phyloP scores from a whole-genome alignment of 352 stramenopile species.

The Elongisporangium senticosum region DNA sequence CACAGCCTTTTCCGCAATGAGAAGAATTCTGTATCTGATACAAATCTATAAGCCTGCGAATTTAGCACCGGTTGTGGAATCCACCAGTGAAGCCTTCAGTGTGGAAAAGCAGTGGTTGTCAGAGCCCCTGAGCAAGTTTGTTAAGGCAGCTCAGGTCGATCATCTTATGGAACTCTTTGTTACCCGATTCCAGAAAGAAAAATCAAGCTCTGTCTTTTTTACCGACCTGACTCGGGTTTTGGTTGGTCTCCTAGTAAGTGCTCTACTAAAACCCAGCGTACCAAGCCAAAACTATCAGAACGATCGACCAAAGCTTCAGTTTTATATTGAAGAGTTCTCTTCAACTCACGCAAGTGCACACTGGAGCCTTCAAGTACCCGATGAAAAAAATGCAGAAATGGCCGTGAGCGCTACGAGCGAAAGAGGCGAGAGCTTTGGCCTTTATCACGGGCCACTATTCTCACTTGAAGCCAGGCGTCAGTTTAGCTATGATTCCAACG shows the following conservation, averaged over 20 bases:
- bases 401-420: neutral
- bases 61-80: neutral
- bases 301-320: neutral
- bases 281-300: neutral
- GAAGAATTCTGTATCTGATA: constrained; percentile 3
- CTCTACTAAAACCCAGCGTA: neutral
- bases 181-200: constrained; percentile 26
- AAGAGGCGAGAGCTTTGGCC: neutral
- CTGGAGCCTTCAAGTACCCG: constrained; percentile 13
- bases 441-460: neutral
- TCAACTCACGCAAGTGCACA: constrained; percentile 25
- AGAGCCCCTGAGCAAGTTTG: constrained; percentile 2
- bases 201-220: constrained; percentile 18
- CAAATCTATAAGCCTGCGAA: neutral
- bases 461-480: neutral
- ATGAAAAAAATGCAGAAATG: neutral
- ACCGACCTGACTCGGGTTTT: constrained; percentile 24
- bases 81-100: neutral
- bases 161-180: constrained; percentile 24
- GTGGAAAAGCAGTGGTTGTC: constrained; percentile 1
- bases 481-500: neutral
- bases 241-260: constrained; percentile 19
- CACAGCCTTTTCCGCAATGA: constrained; percentile 21
- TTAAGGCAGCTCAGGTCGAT: constrained; percentile 12
- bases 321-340: constrained; percentile 19